Conservation (phyloP, 2,329 filamentous ascomycete genomes). For the Paramyrothecium sp. region DNA sequence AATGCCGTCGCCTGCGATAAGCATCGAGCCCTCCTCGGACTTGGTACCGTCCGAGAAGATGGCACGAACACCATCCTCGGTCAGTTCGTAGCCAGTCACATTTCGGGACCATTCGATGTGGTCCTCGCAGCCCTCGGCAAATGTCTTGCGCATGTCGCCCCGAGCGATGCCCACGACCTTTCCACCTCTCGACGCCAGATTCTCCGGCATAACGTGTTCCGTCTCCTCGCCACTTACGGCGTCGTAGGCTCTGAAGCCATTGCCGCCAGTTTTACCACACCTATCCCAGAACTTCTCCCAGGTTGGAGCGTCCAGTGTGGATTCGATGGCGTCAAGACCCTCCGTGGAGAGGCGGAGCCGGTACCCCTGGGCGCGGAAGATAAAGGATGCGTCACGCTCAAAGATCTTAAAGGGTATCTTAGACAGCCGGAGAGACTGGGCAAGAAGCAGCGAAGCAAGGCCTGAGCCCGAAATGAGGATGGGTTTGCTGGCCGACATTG, state of each 20-base stretch:
- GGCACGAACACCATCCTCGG: constrained; percentile 50
- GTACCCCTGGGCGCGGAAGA: constrained; percentile 62
- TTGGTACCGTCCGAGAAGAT: constrained; percentile 60
- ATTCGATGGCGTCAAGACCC: constrained; percentile 60
- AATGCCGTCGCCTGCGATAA: constrained; percentile 63
- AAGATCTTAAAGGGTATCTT: constrained; percentile 53
- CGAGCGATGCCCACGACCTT: constrained; percentile 62
- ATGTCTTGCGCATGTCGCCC: constrained; percentile 61
- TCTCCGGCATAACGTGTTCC: constrained; percentile 22
- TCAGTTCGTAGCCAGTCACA: constrained; percentile 58
- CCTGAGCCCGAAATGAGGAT: constrained; percentile 45
- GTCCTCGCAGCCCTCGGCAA: constrained; percentile 54
- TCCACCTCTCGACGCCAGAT: constrained; percentile 49
- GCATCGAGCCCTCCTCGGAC: constrained; percentile 56
- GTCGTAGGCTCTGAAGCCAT: constrained; percentile 48
- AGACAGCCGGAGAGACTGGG: constrained; percentile 37
- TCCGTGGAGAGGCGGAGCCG: constrained; percentile 55
- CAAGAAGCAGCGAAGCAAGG: constrained; percentile 41
- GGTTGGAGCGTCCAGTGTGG: constrained; percentile 45
- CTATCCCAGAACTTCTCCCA: constrained; percentile 57
- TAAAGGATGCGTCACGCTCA: constrained; percentile 49
- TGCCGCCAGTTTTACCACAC: constrained; percentile 59
- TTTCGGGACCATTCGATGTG: constrained; percentile 54
- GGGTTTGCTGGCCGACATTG: constrained; percentile 22
- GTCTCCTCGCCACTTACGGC: constrained; percentile 50